Base-by-base conservation (phyloP, 331 rosid genomes). In the Telfairia occidentalis region DNA sequence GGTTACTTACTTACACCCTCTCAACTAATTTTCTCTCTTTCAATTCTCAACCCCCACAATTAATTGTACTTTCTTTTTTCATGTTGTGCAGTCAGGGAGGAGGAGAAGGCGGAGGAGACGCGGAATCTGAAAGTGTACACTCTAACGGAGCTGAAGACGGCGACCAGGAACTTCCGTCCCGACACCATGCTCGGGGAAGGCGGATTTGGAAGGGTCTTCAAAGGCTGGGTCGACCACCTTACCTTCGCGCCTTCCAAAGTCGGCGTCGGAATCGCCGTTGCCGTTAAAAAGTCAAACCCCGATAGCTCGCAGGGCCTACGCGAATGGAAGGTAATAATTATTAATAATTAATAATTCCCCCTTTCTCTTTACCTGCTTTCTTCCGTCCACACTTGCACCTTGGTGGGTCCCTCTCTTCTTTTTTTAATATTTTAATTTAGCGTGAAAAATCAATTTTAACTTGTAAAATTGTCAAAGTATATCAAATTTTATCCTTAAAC, bases 161-260 rank as follows among this genome's bases (percentile, higher is more conserved):
- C 90, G 0, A 95, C 99, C 0, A 77, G 87, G 72, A 82, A 95
- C 18, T 95, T 95, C 78, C 83, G 88, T 30, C 96, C 97, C 0
- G 86, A 86, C 76, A 85, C 93, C 1, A 77, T 90, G 35, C 64
- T 92, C 0, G 99, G 99, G 0, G 97, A 90, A 45, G 99, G 99
- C 7, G 97, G 99, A n/a, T 95, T 95, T 29, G 99, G 99, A 1
- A 79, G 89, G 52, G 99, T 95, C 4, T 95, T 92, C 83, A 95
- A 84, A 75, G 99, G 99, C 1, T 95, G 99, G 99, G 46, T 95
- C 7, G 97, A 95, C 2, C 26, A 63, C 8, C 67, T 61, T 2
- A 88, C 87, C 0, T 81, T 79, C 45, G 87, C 87, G 11, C 97
- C 99, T 0, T 86, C 96, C 0, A 86, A 28, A 64, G 84, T 84